Conservation (phyloP, 768 basidiomycete species). For the Hirschioporus abietinus region DNA sequence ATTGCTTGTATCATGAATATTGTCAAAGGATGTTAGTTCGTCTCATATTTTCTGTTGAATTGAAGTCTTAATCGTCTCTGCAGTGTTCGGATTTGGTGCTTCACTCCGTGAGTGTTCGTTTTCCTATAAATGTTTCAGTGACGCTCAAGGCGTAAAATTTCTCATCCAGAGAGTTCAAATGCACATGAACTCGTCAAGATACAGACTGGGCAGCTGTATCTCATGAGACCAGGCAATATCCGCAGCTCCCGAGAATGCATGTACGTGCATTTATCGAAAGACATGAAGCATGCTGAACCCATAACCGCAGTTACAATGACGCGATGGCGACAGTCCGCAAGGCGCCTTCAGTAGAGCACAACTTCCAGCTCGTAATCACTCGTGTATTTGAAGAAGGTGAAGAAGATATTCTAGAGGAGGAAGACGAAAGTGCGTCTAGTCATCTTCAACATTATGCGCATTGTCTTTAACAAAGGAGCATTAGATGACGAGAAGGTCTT, state of each 20-base stretch:
- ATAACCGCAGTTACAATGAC: slow-evolving; percentile 73
- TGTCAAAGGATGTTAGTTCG: slow-evolving; percentile 68
- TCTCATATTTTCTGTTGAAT: not conserved
- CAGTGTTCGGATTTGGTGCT: not conserved
- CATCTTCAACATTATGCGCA: not conserved
- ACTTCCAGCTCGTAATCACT: slow-evolving; percentile 91
- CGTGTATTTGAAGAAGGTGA: slow-evolving; percentile 96
- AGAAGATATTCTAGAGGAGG: slow-evolving; percentile 90
- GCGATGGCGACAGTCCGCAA: slow-evolving; percentile 93
- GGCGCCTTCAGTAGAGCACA: slow-evolving; percentile 68
- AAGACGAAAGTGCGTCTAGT: slow-evolving; percentile 70
- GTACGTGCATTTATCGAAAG: slow-evolving; percentile 40
- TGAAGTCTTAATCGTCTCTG: not conserved
- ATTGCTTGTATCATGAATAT: slow-evolving; percentile 62
- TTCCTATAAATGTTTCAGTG: slow-evolving; percentile 12
- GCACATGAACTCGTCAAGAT: slow-evolving; percentile 95
- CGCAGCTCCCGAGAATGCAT: slow-evolving; percentile 96
- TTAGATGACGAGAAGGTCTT: slow-evolving; percentile 86
- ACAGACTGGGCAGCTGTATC: slow-evolving; percentile 83
- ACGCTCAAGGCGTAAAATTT: slow-evolving; percentile 10
- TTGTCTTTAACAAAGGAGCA: not conserved
- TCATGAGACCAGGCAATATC: slow-evolving; percentile 86
- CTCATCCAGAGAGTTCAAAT: slow-evolving; percentile 77
- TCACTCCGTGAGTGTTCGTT: slow-evolving; percentile 1
- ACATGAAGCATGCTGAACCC: not conserved